Percentiles rank a stretch among this genome's conserved stretches.
phyloP scores from a whole-genome alignment of 257 asterid species.

The Gynochthodes officinalis region DNA sequence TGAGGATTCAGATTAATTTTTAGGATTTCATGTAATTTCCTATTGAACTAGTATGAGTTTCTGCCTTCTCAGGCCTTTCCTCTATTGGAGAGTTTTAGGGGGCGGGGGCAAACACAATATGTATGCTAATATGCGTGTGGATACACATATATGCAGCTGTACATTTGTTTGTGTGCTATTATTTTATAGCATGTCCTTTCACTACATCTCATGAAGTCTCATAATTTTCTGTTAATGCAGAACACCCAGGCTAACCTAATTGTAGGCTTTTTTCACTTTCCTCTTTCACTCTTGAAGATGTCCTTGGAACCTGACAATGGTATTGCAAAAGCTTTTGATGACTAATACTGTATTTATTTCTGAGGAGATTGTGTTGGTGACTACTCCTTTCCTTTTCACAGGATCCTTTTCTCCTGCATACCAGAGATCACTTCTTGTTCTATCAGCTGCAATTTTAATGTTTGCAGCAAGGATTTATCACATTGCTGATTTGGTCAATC shows the following conservation, averaged over 20 bases:
- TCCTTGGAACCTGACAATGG: slow-evolving; percentile 60
- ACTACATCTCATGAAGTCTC: slow-evolving; percentile 5
- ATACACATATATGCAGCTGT: neutral
- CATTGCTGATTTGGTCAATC: slow-evolving; percentile 46
- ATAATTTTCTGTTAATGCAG: slow-evolving; percentile 46
- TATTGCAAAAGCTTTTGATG: slow-evolving; percentile 18
- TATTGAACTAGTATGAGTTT: neutral
- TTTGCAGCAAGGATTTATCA: slow-evolving; percentile 74
- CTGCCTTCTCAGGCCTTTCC: neutral
- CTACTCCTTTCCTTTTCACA: slow-evolving; percentile 30
- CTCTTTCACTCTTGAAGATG: slow-evolving; percentile 68
- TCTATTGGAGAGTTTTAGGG: neutral
- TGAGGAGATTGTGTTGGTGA: neutral
- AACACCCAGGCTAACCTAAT: slow-evolving; percentile 42
- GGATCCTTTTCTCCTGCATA: slow-evolving; percentile 63
- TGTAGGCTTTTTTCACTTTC: slow-evolving; percentile 78
- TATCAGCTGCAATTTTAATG: slow-evolving; percentile 72
- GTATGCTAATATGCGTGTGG: neutral
- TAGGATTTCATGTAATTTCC: neutral
- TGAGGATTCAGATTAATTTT: slow-evolving; percentile 18
- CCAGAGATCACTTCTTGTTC: slow-evolving; percentile 69
- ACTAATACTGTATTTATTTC: neutral
- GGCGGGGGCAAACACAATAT: neutral
- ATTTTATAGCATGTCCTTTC: neutral
- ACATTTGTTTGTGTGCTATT: neutral